These are phyloP conservation scores for Yamadazyma taylorii DNA, from an alignment of 1,139 yeast species.

Conservation along the genomic window DNA sequence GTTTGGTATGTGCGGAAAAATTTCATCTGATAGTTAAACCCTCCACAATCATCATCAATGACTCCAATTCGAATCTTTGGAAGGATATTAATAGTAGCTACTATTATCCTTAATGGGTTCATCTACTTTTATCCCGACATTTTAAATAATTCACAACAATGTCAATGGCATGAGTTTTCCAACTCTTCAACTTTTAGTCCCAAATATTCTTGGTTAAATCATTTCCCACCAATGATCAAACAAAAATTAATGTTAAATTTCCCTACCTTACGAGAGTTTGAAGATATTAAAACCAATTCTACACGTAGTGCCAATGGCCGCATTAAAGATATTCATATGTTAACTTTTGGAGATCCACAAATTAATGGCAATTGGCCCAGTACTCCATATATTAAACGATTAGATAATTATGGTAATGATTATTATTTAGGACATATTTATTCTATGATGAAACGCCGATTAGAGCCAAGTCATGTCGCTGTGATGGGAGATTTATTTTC, in stretches of 20 bases:
- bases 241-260: constrained; percentile 31
- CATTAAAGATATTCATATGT: constrained; percentile 55
- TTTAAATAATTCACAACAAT: constrained; percentile 41
- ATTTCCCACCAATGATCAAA: constrained; percentile 22
- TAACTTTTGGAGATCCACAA: constrained; percentile 95
- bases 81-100: constrained; percentile 4
- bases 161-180: constrained; percentile 55
- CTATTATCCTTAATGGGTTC: constrained; percentile 49
- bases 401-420: constrained; percentile 89
- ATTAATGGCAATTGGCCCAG: constrained; percentile 81
- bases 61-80: constrained; percentile 1
- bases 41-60: not conserved
- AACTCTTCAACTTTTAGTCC: constrained; percentile 11
- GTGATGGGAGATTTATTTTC: constrained; percentile 93
- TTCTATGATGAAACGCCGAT: constrained; percentile 55
- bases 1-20: constrained; percentile 4
- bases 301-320: constrained; percentile 9
- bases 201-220: constrained; percentile 21
- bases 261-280: constrained; percentile 24
- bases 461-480: constrained; percentile 76
- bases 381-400: constrained; percentile 69
- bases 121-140: constrained; percentile 76
- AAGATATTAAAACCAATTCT: constrained; percentile 10
- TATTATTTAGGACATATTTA: constrained; percentile 83
- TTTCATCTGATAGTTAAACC: not conserved